phyloP scores from a whole-genome alignment of 257 asterid genomes.

The Capsicum rhomboideum region DNA sequence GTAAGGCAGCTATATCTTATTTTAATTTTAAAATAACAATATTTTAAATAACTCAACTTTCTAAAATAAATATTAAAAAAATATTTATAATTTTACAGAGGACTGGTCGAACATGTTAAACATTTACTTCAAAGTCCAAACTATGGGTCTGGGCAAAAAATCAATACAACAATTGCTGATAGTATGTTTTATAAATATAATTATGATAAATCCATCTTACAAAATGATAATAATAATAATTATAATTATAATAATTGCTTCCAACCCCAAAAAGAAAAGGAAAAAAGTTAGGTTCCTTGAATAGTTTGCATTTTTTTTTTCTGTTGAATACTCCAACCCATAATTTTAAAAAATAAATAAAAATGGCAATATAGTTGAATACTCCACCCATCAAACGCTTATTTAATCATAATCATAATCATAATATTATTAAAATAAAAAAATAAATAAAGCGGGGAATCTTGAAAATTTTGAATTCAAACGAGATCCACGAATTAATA shows the following conservation, averaged over 20 bases:
- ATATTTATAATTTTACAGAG: too few relatives aligned
- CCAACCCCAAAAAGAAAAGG: neutral
- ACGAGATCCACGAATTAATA: neutral
- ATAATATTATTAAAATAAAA: neutral
- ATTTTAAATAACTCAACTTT: too few relatives aligned
- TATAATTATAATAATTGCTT: neutral
- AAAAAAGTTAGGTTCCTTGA: neutral
- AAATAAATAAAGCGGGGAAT: neutral
- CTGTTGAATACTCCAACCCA: neutral
- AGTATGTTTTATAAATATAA: neutral
- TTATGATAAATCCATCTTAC: neutral
- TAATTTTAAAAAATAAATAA: too few relatives aligned
- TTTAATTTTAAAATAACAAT: too few relatives aligned
- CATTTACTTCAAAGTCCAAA: neutral
- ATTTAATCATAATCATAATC: neutral
- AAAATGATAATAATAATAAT: neutral
- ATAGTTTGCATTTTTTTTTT: neutral
- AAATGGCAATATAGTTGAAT: neutral
- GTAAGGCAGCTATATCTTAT: too few relatives aligned
- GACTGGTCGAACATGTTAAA: neutral
- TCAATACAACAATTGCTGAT: neutral
- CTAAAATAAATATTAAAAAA: too few relatives aligned
- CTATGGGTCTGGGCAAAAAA: neutral
- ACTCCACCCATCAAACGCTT: neutral
- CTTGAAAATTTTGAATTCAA: neutral